These are phyloP conservation scores for Delonix regia DNA, from an alignment of 306 rosid species.

Conservation along the genomic window DNA sequence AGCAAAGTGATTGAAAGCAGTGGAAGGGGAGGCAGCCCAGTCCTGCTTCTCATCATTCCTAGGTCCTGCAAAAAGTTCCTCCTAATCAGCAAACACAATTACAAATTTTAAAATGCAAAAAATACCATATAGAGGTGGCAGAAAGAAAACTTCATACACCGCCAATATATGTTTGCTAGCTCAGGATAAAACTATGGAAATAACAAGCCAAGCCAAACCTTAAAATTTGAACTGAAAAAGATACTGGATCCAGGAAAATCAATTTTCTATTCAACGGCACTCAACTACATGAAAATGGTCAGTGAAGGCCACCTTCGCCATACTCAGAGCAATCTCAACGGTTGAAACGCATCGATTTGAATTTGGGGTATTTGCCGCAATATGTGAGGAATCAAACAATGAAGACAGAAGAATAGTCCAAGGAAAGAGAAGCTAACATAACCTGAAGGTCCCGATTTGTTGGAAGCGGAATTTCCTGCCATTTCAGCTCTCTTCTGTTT, in stretches of 20 bases:
- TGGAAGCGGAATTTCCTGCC: slow-evolving; percentile 50
- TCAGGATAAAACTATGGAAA: background rate
- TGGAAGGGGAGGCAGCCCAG: slow-evolving; percentile 70
- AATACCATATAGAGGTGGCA: background rate
- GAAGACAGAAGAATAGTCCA: background rate
- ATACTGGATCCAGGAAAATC: background rate
- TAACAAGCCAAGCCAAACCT: background rate
- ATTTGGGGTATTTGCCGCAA: background rate
- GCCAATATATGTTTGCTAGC: background rate
- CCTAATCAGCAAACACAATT: background rate
- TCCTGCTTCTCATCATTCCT: slow-evolving; percentile 49
- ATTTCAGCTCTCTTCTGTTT: slow-evolving; percentile 25
- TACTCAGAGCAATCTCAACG: background rate
- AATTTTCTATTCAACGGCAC: background rate
- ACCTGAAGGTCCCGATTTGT: slow-evolving; percentile 50
- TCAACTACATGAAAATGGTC: slow-evolving; percentile 21
- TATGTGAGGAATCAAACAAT: background rate
- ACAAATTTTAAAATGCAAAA: background rate
- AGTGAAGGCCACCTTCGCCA: background rate
- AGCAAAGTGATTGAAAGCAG: slow-evolving; percentile 67
- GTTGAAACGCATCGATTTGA: background rate
- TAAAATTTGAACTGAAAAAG: background rate
- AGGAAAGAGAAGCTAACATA: slow-evolving; percentile 9
- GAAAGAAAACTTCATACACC: background rate
- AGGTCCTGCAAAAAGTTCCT: slow-evolving; percentile 43